phyloP scores from a whole-genome alignment of 805 yeast species.

The Scheffersomyces coipomensis region DNA sequence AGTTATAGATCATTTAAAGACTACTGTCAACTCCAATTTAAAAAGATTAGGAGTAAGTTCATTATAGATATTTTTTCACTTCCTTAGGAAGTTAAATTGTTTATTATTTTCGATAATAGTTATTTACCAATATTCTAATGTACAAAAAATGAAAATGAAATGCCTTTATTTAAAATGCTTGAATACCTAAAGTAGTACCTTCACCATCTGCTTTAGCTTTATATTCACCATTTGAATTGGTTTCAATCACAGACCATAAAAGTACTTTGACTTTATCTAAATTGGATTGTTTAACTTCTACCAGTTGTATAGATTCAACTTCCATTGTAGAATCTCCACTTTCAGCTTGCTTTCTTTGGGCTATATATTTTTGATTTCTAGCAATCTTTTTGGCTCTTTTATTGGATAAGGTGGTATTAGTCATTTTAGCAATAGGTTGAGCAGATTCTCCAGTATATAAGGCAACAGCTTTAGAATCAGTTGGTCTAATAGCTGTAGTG shows the following conservation, averaged over 20 bases:
- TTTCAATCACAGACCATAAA: conserved; percentile 71
- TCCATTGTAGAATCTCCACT: conserved; percentile 53
- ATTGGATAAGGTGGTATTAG: conserved; percentile 66
- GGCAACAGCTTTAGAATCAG: conserved; percentile 44
- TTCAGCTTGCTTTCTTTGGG: conserved; percentile 49
- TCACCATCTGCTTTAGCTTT: conserved; percentile 49
- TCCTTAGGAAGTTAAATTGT: too few relatives aligned
- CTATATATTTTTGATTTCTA: conserved; percentile 73
- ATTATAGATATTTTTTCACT: too few relatives aligned
- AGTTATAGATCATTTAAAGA: conserved; percentile 68
- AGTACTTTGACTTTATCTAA: conserved; percentile 59
- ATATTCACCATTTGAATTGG: conserved; percentile 46
- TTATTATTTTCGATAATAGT: too few relatives aligned
- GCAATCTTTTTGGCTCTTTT: conserved; percentile 77
- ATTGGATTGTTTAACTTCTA: conserved; percentile 23
- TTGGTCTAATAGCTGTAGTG: conserved; percentile 38
- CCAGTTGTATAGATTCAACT: conserved; percentile 23
- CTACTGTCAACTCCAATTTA: conserved; percentile 53
- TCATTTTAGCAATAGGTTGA: conserved; percentile 33
- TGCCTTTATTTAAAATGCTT: conserved; percentile 37
- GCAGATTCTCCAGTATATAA: conserved; percentile 38
- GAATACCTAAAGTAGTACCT: conserved; percentile 86
- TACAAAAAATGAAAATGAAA: not conserved
- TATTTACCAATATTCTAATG: too few relatives aligned
- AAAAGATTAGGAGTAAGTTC: too few relatives aligned